Evolutionary conservation across 352 stramenopile species (phyloP).

Genomic region (Phytophthora agathidicida): DNA sequence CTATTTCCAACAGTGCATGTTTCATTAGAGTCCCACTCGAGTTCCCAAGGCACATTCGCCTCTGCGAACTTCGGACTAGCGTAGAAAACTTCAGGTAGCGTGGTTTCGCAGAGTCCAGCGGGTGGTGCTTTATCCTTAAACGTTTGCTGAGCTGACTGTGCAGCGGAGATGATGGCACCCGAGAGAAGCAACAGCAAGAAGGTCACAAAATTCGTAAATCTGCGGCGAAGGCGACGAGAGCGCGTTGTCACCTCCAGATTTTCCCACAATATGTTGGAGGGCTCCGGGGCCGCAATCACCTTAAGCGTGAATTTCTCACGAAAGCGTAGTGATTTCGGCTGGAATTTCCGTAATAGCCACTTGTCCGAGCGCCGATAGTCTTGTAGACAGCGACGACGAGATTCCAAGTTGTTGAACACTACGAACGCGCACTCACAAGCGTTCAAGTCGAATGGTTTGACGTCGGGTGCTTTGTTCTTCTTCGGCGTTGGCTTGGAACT

Average conservation of each 20-base stretch:
- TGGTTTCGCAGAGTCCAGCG: constrained; percentile 59
- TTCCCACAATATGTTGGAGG: constrained; percentile 90
- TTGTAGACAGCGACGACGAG: constrained; percentile 64
- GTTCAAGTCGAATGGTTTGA: constrained; percentile 57
- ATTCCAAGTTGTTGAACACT: constrained; percentile 90
- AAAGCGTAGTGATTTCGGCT: constrained; percentile 68
- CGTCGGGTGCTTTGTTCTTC: constrained; percentile 22
- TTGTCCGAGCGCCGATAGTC: constrained; percentile 73
- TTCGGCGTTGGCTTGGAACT: constrained; percentile 32
- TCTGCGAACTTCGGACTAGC: constrained; percentile 39
- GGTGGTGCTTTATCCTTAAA: constrained; percentile 76
- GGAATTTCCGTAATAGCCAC: constrained; percentile 51
- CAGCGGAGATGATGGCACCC: constrained; percentile 73
- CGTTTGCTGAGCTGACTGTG: constrained; percentile 69
- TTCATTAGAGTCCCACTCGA: constrained; percentile 63
- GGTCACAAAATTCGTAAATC: constrained; percentile 74
- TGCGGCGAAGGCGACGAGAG: constrained; percentile 64
- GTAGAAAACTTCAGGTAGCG: constrained; percentile 68
- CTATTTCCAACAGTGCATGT: constrained; percentile 37
- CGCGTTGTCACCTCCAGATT: constrained; percentile 78
- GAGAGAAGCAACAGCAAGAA: constrained; percentile 79
- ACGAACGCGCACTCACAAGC: constrained; percentile 85
- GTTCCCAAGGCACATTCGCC: constrained; percentile 42
- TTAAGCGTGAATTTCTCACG: constrained; percentile 53
- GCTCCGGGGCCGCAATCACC: constrained; percentile 67